Evolutionary conservation across 352 stramenopile species (phyloP), one percentile per base, ranked within the genome.

Genomic region (Phytophthora fragariaefolia): DNA sequence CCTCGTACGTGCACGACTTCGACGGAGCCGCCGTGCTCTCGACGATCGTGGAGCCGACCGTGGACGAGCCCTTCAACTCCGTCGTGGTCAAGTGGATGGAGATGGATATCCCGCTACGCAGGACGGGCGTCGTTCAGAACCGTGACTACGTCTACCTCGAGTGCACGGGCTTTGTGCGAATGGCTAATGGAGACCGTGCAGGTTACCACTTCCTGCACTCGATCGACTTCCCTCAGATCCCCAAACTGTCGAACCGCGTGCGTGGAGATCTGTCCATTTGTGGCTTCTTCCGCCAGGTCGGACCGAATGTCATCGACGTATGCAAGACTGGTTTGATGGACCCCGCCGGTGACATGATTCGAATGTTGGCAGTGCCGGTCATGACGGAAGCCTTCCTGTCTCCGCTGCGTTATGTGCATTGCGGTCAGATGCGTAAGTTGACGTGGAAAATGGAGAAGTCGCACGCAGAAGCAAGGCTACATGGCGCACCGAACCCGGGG

Each of bases 121-220:
- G 50, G 8, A 77, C 70, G 8, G 65, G 64, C 13, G 53, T 89
- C 34, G 53, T 80, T 9, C 78, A 81, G 73, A 89, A 87, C 61
- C 75, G 77, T 8, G 82, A 91, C 66, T 82, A 87, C 59, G 82
- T 91, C 7, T 81, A 84, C 40, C 46, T 91, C 13, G 80, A 89
- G 47, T 71, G 63, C 56, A 89, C 79, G 3, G 82, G 82, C 3
- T 79, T 83, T 17, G 61, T 58, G 17, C 56, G 43, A 8, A 66
- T 85, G 36, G 52, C 63, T 3, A 88, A 77, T 8, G 82, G 82
- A 3, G 82, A 91, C 49, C 74, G 68, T 18, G 62, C 84, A 7
- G 82, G 82, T 46, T 91, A 85, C 63, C 78, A 88, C 45, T 70
- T 91, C 30, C 58, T 87, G 56, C 82, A 91, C 69, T 91, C 82